These are phyloP conservation scores for Populus trichocarpa DNA, from an alignment of 441 rosid genomes.

Conservation along the genomic window DNA sequence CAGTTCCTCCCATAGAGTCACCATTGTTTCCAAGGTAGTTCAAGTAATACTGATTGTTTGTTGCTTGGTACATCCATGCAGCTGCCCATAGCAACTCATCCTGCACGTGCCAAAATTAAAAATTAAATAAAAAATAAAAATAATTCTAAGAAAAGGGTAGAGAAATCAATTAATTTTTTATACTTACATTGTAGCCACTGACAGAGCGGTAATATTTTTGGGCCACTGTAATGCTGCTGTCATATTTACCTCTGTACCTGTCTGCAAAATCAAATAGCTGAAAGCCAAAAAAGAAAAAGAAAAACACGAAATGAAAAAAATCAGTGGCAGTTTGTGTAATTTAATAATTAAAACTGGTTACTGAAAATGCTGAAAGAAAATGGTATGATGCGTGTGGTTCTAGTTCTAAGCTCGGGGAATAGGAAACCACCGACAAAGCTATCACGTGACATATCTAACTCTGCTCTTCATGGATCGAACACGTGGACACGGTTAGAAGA, in stretches of 20 bases:
- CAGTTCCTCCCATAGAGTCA: constrained; percentile 79
- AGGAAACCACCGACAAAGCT: constrained; percentile 31
- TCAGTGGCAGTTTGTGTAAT: constrained; percentile 8
- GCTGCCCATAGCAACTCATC: constrained; percentile 92
- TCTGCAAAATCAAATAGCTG: constrained; percentile 87
- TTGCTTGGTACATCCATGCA: constrained; percentile 82
- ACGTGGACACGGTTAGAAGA: constrained; percentile 36
- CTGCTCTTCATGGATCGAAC: constrained; percentile 1
- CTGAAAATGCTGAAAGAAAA: too few species aligned
- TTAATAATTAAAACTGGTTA: background rate
- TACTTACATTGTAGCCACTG: constrained; percentile 69
- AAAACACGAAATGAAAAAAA: background rate
- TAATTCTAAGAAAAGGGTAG: background rate
- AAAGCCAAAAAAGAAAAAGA: background rate
- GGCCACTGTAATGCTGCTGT: constrained; percentile 79
- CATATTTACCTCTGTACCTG: constrained; percentile 90
- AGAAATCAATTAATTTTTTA: background rate
- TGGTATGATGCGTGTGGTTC: background rate
- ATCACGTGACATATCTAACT: constrained; percentile 24
- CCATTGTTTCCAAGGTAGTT: constrained; percentile 72
- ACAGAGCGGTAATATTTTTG: constrained; percentile 75
- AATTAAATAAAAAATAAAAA: background rate
- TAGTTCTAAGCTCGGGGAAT: background rate
- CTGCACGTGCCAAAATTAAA: constrained; percentile 26
- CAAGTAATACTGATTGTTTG: constrained; percentile 60